These are phyloP conservation scores for Sugiyamaella smithiae DNA, from an alignment of 805 yeast genomes.

Conservation along the genomic window DNA sequence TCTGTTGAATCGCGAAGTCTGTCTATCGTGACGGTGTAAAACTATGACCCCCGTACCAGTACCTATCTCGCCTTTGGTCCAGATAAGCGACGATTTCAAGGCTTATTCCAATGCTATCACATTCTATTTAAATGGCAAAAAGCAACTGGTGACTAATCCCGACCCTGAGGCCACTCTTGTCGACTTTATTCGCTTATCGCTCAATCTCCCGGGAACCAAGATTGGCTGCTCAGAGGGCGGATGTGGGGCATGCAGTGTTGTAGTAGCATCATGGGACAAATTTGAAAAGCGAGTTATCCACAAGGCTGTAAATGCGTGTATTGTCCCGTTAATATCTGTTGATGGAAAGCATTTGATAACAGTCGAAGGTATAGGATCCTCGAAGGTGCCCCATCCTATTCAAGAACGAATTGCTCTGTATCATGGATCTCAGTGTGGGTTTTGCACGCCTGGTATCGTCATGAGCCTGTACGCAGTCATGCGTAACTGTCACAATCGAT, in stretches of 20 bases:
- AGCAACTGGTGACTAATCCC: conserved; percentile 37
- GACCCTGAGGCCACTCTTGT: conserved; percentile 44
- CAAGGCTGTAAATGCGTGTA: conserved; percentile 46
- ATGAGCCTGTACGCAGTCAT: conserved; percentile 46
- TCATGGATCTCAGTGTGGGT: conserved; percentile 52
- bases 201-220: conserved; percentile 44
- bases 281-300: conserved; percentile 28
- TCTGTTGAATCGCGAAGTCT: too few relatives aligned
- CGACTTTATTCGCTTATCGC: conserved; percentile 40
- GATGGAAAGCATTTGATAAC: conserved; percentile 49
- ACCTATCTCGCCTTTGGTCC: neutral
- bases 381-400: conserved; percentile 45
- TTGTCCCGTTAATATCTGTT: conserved; percentile 44
- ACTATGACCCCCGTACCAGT: conserved; percentile 4
- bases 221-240: conserved; percentile 52
- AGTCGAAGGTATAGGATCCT: conserved; percentile 46
- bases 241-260: conserved; percentile 50
- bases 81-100: neutral
- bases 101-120: conserved; percentile 17
- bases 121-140: conserved; percentile 43
- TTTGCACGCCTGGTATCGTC: conserved; percentile 51
- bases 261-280: conserved; percentile 37
- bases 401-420: conserved; percentile 48
- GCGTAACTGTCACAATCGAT: conserved; percentile 36
- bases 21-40: too few relatives aligned